These are phyloP conservation scores for Tricholoma matsutake DNA, from an alignment of 768 basidiomycete species.

Conservation along the genomic window DNA sequence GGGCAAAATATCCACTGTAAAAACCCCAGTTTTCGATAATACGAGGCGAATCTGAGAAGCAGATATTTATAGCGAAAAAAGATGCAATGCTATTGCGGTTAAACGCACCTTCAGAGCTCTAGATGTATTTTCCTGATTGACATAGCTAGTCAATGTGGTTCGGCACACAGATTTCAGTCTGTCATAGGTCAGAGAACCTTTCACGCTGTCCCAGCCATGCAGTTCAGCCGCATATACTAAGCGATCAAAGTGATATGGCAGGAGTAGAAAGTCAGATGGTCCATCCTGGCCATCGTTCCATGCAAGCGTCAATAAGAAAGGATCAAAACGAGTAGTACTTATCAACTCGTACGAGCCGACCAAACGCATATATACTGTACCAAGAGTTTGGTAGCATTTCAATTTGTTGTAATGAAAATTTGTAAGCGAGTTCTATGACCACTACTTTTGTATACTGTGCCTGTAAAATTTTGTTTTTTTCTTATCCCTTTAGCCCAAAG, in stretches of 20 bases:
- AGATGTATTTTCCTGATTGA: conserved; percentile 13
- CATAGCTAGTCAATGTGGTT: conserved; percentile 34
- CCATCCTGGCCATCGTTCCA: conserved; percentile 62
- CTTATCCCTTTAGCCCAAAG: no score
- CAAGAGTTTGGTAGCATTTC: no score
- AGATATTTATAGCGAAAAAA: conserved; percentile 2
- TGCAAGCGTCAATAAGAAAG: conserved; percentile 33
- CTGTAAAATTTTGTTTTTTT: no score
- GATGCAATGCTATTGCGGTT: neutral
- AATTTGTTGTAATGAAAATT: no score
- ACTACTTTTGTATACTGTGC: no score
- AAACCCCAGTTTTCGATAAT: conserved; percentile 35
- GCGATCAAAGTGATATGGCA: conserved; percentile 59
- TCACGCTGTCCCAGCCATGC: conserved; percentile 49
- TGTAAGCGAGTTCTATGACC: no score
- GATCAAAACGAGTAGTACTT: conserved; percentile 61
- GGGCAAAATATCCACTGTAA: conserved; percentile 33
- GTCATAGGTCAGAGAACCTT: conserved; percentile 33
- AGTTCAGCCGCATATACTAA: conserved; percentile 45
- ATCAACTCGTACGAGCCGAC: conserved; percentile 33
- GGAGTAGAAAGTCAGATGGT: conserved; percentile 59
- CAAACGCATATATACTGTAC: neutral
- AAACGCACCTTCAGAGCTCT: conserved; percentile 31
- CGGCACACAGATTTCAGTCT: conserved; percentile 44
- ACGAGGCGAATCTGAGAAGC: conserved; percentile 50